Evolutionary conservation across 2,329 filamentous ascomycete genomes (phyloP), one percentile per base, ranked within the genome.

Genomic region (Stemphylium vesicarium): DNA sequence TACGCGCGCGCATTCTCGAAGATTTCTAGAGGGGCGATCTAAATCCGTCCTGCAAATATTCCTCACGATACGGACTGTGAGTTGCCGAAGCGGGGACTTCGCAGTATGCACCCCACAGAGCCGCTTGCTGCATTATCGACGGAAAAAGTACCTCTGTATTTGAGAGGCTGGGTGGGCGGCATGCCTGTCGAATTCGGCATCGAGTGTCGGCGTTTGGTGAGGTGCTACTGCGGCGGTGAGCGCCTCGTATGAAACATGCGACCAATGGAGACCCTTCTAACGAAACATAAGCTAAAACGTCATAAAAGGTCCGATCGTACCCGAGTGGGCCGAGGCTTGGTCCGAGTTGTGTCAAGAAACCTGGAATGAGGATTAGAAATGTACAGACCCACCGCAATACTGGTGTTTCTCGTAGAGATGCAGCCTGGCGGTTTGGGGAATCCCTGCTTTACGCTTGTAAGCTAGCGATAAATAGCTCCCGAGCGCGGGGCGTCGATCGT

Each of bases 381-480:
- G 38, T 42, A 22, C 15, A 49, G 50, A 32, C 44, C 44, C 45
- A 50, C 50, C 41, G 38, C 11, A 18, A 38, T 45, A 47, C 36
- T 51, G 47, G 51, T 51, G 32, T 29, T 49, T 37, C 16, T 32
- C 20, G 45, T 49, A 32, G 22, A 40, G 32, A 24, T 36, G 52
- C 47, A 44, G 16, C 26, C 10, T 41, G 41, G 35, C 32, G 29
- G 29, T 36, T 55, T 51, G 47, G 52, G 41, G 53, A 52, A 50
- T 29, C 55, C 57, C 38, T 47, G 52, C 48, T 47, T 13, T 20
- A 29, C 26, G 32, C 26, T 41, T 51, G 46, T 53, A 50, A 32
- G 40, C 47, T 59, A 54, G 51, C 20, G 43, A 43, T 4, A n/a
- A 31, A 22, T 50, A 54, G 51, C 39, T 54, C 51, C 51, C 51